Conservation (phyloP, 129 eudicot species). For the Pittosporum tobira region DNA sequence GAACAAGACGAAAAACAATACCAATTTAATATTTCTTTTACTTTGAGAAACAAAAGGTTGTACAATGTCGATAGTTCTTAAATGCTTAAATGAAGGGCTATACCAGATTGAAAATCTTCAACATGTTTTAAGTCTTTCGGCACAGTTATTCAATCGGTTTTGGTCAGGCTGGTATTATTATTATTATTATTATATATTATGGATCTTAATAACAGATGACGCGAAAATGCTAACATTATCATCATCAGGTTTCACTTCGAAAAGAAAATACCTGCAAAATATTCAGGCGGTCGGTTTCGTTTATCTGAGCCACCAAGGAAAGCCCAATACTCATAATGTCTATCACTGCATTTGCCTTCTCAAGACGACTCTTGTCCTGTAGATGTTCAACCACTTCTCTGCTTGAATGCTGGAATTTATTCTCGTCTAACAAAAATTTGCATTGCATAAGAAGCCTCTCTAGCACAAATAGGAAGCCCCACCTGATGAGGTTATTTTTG, state of each 20-base stretch:
- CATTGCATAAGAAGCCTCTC: constrained; percentile 88
- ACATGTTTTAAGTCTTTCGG: background rate
- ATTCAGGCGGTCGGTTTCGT: constrained; percentile 91
- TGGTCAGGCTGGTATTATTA: background rate
- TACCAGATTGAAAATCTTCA: background rate
- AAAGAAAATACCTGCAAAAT: constrained; percentile 62
- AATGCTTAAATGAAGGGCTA: background rate
- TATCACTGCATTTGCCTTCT: constrained; percentile 89
- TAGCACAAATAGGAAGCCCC: constrained; percentile 85
- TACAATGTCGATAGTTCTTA: too few species aligned
- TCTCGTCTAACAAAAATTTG: constrained; percentile 84
- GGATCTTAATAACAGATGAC: constrained; percentile 2
- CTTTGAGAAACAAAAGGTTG: too few species aligned
- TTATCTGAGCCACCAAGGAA: constrained; percentile 87
- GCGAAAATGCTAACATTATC: background rate
- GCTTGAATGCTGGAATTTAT: constrained; percentile 50
- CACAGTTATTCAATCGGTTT: background rate
- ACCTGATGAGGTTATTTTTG: constrained; percentile 61
- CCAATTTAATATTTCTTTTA: too few species aligned
- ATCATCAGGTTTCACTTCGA: background rate
- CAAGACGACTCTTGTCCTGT: constrained; percentile 59
- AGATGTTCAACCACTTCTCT: constrained; percentile 28
- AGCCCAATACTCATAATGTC: constrained; percentile 88
- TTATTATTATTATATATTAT: background rate
- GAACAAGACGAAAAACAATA: too few species aligned